Base-by-base conservation (phyloP, 495 filamentous ascomycete genomes). In the Penicillium tannophilum region DNA sequence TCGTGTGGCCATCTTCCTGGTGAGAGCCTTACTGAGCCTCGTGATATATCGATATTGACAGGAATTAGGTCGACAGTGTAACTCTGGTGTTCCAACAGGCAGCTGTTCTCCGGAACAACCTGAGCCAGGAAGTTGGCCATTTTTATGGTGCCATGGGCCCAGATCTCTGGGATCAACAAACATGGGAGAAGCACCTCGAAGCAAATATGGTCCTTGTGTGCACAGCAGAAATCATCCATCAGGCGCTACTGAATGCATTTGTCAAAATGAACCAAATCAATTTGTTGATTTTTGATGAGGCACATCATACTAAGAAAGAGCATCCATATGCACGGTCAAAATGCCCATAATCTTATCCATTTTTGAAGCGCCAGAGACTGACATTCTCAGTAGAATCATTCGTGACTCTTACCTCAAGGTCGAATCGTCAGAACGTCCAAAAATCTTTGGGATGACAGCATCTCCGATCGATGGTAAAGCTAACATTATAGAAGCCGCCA, bases 401-500 rank as follows among this genome's bases (percentile, higher is more conserved):
- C 90, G 89, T 62, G 90, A 97, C 39, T 90, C 88, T 58, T 98
- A 97, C 63, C 55, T 84, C 31, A 67, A 74, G 33, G 72, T 76
- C 16, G 66, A 75, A 68, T 45, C 60, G 1, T 64, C 71, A 1
- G 77, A 72, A 19, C 81, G 86, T 2, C 95, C 94, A 14, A 88
- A 88, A 55, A 86, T 99, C 23, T 90, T 99, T 65, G 94, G 93
- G 17, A 97, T 99, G 93, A 99, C 94, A 9, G 94, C 94, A 16
- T 97, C 93, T 10, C 94, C 94, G 2, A 88, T 98, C n/a, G 93
- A 98, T 76, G 86, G 88, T 3, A 87, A 89, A 62, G 79, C 81
- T 0, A 85, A 94, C 64, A 82, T 90, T 24, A 74, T 83, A 20
- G 75, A 84, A 42, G 89, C 89, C 54, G 92, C 91, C 17, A 69